phyloP scores from a whole-genome alignment of 768 basidiomycete genomes.

The Hericium rajendrae region DNA sequence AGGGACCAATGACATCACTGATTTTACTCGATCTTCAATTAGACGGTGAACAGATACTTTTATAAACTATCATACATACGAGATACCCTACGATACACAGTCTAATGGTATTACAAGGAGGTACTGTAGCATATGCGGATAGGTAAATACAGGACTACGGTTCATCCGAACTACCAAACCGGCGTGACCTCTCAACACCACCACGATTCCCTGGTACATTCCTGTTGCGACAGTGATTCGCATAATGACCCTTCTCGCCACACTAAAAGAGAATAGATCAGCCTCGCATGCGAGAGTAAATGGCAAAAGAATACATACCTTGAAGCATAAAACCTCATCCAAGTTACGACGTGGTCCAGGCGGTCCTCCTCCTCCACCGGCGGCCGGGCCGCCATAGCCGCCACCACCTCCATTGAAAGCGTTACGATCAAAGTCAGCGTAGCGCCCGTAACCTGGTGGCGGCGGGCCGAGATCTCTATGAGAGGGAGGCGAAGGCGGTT shows the following conservation, averaged over 20 bases:
- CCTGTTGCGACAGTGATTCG: conserved; percentile 84
- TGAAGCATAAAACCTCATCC: conserved; percentile 82
- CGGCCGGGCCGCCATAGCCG: conserved; percentile 17
- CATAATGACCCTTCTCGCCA: conserved; percentile 90
- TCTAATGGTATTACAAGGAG: background rate
- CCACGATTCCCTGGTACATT: conserved; percentile 90
- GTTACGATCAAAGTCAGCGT: conserved; percentile 62
- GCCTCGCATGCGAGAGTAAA: conserved; percentile 1
- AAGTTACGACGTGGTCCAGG: conserved; percentile 54
- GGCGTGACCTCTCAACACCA: conserved; percentile 47
- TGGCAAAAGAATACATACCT: conserved; percentile 35
- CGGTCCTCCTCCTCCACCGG: conserved; percentile 24
- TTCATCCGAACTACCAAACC: conserved; percentile 19
- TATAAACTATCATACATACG: background rate
- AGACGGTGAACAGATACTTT: too few species aligned
- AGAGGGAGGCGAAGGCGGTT: conserved; percentile 65
- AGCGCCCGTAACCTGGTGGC: conserved; percentile 86
- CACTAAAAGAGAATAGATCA: conserved; percentile 38
- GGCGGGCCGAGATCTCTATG: conserved; percentile 79
- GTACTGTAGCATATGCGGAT: background rate
- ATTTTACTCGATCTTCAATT: too few species aligned
- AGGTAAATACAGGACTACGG: background rate
- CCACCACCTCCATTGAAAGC: conserved; percentile 22
- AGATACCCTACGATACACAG: background rate
- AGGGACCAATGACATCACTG: too few species aligned